Base-by-base conservation (phyloP, 2,329 filamentous ascomycete genomes). In the Cladosporium sp. region DNA sequence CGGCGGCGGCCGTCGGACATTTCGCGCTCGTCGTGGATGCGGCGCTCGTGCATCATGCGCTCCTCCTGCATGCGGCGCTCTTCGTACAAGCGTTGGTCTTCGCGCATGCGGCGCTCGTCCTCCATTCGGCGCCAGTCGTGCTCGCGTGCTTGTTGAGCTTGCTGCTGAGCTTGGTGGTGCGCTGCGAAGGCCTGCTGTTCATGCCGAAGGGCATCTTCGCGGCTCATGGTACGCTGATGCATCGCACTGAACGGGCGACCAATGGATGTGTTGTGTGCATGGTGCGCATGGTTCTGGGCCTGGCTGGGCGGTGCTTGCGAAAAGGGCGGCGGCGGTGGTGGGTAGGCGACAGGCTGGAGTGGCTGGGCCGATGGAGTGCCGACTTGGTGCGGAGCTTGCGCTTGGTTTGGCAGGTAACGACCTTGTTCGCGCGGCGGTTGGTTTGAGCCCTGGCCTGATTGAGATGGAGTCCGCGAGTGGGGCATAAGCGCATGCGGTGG, bases 381-480 rank as follows among this genome's bases (percentile, higher is more conserved):
- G 14, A 45, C 43, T 22, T 43, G 56, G 9, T 58, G 58, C 40
- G 60, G 63, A 41, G 52, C 42, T 37, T 43, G 51, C 22, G 56
- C 56, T 49, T 51, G 56, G 11, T 32, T 16, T 10, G 49, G 48
- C 31, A 42, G 5, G 16, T 38, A 54, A 16, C 53, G 18, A 35
- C 49, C 11, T 28, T 58, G 54, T 18, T 64, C 61, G 45, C 58
- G 53, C 5, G 58, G 58, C 9, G 61, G 55, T 18, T 56, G 57
- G 11, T 28, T 53, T 7, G 61, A 58, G 13, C 49, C 53, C 46
- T 59, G 58, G 18, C 55, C 55, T 9, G 59, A 61, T 8, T 66
- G 52, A 13, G 66, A 69, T 7, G 66, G 59, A 8, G 66, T 69
- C 16, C 65, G 59, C 9, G 67, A 68, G 48, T 70, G 67, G 1